These are phyloP conservation scores for Carallia pectinifolia DNA, from an alignment of 345 rosid genomes.

Conservation along the genomic window DNA sequence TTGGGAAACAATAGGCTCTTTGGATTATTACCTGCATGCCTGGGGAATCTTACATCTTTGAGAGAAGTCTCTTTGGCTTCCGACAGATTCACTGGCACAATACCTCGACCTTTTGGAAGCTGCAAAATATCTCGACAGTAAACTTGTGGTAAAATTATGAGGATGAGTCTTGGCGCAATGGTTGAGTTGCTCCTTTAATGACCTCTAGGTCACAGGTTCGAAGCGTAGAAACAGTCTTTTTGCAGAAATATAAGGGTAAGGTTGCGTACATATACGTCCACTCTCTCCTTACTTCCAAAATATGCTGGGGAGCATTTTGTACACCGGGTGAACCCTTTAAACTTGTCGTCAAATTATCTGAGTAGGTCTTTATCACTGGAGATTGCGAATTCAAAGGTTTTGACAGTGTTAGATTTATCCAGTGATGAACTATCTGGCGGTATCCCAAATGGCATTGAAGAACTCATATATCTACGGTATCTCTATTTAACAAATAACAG, in stretches of 20 bases:
- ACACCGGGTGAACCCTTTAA: not conserved
- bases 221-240: no score
- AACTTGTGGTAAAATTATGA: no score
- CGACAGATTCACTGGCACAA: not conserved
- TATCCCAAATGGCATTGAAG: conserved; percentile 12
- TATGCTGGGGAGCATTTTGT: no score
- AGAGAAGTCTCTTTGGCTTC: not conserved
- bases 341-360: conserved; percentile 11
- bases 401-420: conserved; percentile 8
- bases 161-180: no score
- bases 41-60: not conserved
- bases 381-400: conserved; percentile 9
- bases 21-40: not conserved
- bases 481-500: not conserved
- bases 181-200: no score
- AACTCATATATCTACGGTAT: not conserved
- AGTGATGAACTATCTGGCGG: conserved; percentile 13
- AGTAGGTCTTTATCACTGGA: conserved; percentile 16
- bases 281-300: no score
- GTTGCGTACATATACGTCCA: no score
- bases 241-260: no score
- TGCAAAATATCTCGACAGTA: not conserved
- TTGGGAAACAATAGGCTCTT: not conserved
- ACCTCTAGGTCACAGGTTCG: no score
- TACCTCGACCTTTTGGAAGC: conserved; percentile 2